These are phyloP conservation scores for Cladochytrium replicatum DNA, from an alignment of 192 early-diverging fungal genomes.

Conservation along the genomic window DNA sequence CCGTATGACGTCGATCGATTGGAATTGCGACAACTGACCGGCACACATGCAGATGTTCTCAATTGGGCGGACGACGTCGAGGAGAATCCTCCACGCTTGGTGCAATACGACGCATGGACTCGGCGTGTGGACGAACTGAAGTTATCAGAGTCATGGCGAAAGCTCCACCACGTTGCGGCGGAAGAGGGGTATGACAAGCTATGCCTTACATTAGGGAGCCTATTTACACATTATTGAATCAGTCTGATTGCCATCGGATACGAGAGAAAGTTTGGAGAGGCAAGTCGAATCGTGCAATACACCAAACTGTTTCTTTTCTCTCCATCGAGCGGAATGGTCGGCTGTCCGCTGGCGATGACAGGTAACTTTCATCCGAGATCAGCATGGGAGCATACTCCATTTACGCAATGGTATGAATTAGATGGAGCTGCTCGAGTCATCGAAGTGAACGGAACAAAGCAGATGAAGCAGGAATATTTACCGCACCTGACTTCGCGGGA, in stretches of 20 bases:
- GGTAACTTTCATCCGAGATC: constrained; percentile 12
- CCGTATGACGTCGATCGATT: too few species aligned
- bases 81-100: constrained; percentile 48
- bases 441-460: constrained; percentile 40
- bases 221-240: too few species aligned
- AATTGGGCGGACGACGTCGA: constrained; percentile 42
- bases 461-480: constrained; percentile 39
- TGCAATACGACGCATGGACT: constrained; percentile 61
- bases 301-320: constrained; percentile 53
- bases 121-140: constrained; percentile 51
- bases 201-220: too few species aligned
- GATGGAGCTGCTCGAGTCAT: constrained; percentile 60
- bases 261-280: constrained; percentile 39
- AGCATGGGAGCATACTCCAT: neutral
- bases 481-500: constrained; percentile 41
- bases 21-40: too few species aligned
- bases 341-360: constrained; percentile 73
- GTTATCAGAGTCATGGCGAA: constrained; percentile 50
- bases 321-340: constrained; percentile 40
- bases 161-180: constrained; percentile 49
- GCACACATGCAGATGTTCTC: constrained; percentile 36
- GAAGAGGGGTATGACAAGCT: too few species aligned
- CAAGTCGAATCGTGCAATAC: constrained; percentile 52
- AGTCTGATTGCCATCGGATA: constrained; percentile 57
- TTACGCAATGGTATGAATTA: neutral